Percentiles rank a stretch among this genome's conserved stretches.
phyloP scores from a whole-genome alignment of 1,139 yeast species.

The Nematodospora anomalae region DNA sequence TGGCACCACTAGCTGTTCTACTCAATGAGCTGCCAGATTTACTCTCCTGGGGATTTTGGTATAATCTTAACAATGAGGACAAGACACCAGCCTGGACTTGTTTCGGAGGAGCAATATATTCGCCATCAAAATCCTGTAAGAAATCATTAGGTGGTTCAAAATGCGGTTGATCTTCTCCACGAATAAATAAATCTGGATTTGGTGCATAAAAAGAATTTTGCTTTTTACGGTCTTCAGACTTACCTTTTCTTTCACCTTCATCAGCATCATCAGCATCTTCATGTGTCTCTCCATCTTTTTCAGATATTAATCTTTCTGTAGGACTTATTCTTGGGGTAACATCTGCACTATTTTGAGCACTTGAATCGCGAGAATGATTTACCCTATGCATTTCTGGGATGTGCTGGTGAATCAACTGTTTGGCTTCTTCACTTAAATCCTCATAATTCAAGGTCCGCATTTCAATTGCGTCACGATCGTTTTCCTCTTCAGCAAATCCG shows the following conservation, averaged over 20 bases:
- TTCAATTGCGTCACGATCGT: constrained; percentile 28
- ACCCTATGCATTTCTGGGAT: constrained; percentile 26
- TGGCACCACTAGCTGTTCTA: constrained; percentile 7
- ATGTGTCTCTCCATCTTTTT: constrained; percentile 2
- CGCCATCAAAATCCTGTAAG: constrained; percentile 43
- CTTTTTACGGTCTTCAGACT: constrained; percentile 7
- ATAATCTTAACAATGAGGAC: constrained; percentile 69
- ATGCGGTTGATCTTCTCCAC: constrained; percentile 24
- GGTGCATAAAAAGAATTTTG: constrained; percentile 38
- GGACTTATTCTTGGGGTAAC: constrained; percentile 18
- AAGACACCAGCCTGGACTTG: constrained; percentile 81
- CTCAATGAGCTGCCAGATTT: constrained; percentile 23
- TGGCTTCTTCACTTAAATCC: constrained; percentile 42
- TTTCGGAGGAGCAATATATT: constrained; percentile 64
- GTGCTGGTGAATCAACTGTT: constrained; percentile 38
- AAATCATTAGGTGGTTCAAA: constrained; percentile 22
- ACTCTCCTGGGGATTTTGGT: constrained; percentile 45
- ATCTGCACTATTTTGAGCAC: constrained; percentile 8
- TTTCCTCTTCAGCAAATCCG: constrained; percentile 15
- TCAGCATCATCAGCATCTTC: constrained; percentile 8
- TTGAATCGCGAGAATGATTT: constrained; percentile 7
- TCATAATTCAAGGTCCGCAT: constrained; percentile 36
- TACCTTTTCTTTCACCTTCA: constrained; percentile 7
- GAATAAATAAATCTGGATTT: constrained; percentile 44
- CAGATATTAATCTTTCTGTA: not conserved